These are phyloP conservation scores for Tolypocladium inflatum DNA, from an alignment of 2,329 filamentous ascomycete species.

Conservation along the genomic window DNA sequence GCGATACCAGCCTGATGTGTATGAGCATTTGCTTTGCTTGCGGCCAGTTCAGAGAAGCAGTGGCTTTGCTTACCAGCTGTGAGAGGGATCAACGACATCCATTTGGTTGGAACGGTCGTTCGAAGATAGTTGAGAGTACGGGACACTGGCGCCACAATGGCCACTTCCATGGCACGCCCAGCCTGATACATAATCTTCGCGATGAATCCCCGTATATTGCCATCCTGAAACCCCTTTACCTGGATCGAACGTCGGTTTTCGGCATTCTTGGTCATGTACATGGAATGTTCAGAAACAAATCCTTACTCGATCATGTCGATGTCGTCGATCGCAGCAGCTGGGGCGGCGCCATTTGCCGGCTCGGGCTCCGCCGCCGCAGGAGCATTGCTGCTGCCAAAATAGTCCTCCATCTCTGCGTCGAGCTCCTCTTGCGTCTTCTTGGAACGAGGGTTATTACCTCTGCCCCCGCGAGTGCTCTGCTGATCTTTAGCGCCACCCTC, in stretches of 20 bases:
- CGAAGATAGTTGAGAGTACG: too few species aligned
- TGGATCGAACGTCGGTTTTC: background rate
- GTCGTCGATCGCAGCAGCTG: constrained; percentile 36
- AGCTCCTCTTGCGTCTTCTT: constrained; percentile 87
- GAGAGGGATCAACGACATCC: background rate
- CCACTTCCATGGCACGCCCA: background rate
- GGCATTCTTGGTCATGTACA: background rate
- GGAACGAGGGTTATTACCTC: constrained; percentile 44
- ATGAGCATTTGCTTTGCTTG: background rate
- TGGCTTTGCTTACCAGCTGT: background rate
- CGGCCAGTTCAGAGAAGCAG: background rate
- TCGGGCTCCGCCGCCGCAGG: constrained; percentile 17
- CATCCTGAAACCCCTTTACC: background rate
- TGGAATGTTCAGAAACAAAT: background rate
- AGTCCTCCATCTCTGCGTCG: constrained; percentile 95
- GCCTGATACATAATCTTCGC: background rate
- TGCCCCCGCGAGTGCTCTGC: constrained; percentile 26
- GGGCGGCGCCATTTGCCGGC: constrained; percentile 15
- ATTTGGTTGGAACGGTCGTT: background rate
- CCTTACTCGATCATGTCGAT: constrained; percentile 61
- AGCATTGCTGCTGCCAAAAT: constrained; percentile 52
- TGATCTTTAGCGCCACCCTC: constrained; percentile 24
- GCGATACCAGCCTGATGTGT: background rate
- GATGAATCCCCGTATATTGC: background rate
- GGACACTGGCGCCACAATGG: background rate